Evolutionary conservation across 305 asterid genomes (phyloP).

Genomic region (Ajuga reptans): DNA sequence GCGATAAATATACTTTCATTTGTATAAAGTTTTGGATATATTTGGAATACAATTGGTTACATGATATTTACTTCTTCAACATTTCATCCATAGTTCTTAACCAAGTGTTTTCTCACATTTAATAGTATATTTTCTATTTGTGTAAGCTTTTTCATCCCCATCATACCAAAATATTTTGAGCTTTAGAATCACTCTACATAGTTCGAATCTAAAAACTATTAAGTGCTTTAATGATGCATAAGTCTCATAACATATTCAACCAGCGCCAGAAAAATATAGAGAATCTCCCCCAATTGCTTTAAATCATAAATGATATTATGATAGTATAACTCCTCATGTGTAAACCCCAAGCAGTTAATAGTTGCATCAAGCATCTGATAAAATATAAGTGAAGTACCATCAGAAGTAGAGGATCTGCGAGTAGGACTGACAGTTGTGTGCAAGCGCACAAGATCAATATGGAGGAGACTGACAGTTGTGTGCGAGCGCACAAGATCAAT

Average conservation of each 20-base stretch:
- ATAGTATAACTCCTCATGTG: not conserved
- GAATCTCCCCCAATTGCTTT: not conserved
- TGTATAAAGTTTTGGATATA: slow-evolving; percentile 14
- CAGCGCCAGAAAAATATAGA: not conserved
- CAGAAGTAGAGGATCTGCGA: slow-evolving; percentile 2
- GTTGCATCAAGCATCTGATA: slow-evolving; percentile 1
- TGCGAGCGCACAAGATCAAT: not conserved
- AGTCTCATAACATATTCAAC: not conserved
- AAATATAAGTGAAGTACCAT: not conserved
- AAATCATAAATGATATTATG: not conserved
- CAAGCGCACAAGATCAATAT: not conserved
- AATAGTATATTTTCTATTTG: not conserved
- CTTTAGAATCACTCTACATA: not conserved
- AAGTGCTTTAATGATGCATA: not conserved
- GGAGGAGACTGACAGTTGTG: not conserved
- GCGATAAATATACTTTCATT: slow-evolving; percentile 28
- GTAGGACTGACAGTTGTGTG: not conserved
- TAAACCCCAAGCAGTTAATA: not conserved
- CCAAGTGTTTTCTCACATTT: not conserved
- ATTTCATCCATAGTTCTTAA: slow-evolving; percentile 5
- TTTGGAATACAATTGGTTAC: slow-evolving; percentile 17
- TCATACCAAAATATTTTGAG: not conserved
- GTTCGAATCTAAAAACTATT: not conserved
- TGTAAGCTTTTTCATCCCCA: slow-evolving; percentile 3
- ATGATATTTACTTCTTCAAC: not conserved